phyloP scores from a whole-genome alignment of 352 stramenopile species.

The Globisporangium heterothallicum region DNA sequence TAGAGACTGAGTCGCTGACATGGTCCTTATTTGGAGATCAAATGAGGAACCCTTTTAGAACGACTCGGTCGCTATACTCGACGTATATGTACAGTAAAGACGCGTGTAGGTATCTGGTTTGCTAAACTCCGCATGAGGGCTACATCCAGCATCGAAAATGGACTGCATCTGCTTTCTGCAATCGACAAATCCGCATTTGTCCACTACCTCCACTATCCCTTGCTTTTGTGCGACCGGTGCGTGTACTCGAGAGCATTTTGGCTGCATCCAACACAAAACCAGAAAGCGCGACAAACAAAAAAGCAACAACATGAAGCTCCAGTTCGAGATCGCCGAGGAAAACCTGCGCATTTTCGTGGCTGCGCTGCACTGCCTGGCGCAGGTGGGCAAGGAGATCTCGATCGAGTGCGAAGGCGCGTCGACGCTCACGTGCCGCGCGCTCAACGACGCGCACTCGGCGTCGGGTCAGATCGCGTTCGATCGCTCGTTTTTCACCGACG shows the following conservation, averaged over 20 bases:
- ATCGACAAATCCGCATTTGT: too few species aligned
- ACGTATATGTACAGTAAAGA: too few species aligned
- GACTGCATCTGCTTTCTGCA: too few species aligned
- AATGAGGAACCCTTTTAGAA: too few species aligned
- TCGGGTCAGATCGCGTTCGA: constrained; percentile 61
- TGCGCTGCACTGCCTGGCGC: constrained; percentile 68
- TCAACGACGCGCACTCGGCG: constrained; percentile 84
- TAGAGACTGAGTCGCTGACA: too few species aligned
- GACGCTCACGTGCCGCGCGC: constrained; percentile 54
- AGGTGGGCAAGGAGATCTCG: constrained; percentile 76
- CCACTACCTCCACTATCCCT: too few species aligned
- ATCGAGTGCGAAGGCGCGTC: constrained; percentile 54
- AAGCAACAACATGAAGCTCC: constrained; percentile 49
- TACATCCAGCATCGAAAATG: too few species aligned
- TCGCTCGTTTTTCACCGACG: constrained; percentile 55
- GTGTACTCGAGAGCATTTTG: not conserved
- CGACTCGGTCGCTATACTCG: too few species aligned
- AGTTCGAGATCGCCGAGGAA: constrained; percentile 68
- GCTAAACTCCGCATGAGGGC: too few species aligned
- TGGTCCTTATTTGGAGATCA: too few species aligned
- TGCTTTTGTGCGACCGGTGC: too few species aligned
- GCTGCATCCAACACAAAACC: not conserved
- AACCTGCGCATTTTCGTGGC: constrained; percentile 74
- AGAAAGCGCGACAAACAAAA: not conserved
- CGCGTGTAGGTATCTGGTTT: too few species aligned